Conservation (phyloP, 2,329 filamentous ascomycete genomes). For the Endothia cerciana region DNA sequence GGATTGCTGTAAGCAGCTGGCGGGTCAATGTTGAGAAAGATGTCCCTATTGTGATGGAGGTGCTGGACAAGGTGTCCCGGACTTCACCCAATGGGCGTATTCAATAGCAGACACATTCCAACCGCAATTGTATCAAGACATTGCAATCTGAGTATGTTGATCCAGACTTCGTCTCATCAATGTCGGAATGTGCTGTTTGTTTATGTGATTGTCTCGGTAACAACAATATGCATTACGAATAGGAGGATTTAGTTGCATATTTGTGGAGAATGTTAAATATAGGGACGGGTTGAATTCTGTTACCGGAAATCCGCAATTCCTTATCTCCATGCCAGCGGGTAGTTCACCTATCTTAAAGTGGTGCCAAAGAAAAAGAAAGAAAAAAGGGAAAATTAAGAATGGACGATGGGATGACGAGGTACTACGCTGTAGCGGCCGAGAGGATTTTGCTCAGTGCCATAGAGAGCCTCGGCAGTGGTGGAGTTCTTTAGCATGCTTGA, state of each 20-base stretch:
- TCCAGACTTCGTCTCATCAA: background rate
- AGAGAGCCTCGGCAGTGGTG: background rate
- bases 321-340: too few species aligned
- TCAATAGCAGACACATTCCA: background rate
- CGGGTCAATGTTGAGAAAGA: slow-evolving; percentile 72
- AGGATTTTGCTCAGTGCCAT: background rate
- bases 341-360: too few species aligned
- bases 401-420: background rate
- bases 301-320: background rate
- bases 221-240: background rate
- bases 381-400: too few species aligned
- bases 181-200: background rate
- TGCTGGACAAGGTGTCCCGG: slow-evolving; percentile 48
- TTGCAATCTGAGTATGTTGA: background rate
- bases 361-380: too few species aligned
- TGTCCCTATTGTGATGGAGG: slow-evolving; percentile 63
- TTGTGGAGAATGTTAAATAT: background rate
- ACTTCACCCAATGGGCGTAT: background rate
- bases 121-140: background rate
- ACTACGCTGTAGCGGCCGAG: background rate
- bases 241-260: too few species aligned
- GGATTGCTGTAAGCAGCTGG: slow-evolving; percentile 90
- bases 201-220: background rate
- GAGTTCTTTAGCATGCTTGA: background rate
- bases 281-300: background rate